Evolutionary conservation across 2,329 filamentous ascomycete species (phyloP), one percentile per base, ranked within the genome.

Genomic region (Colletotrichum godetiae): DNA sequence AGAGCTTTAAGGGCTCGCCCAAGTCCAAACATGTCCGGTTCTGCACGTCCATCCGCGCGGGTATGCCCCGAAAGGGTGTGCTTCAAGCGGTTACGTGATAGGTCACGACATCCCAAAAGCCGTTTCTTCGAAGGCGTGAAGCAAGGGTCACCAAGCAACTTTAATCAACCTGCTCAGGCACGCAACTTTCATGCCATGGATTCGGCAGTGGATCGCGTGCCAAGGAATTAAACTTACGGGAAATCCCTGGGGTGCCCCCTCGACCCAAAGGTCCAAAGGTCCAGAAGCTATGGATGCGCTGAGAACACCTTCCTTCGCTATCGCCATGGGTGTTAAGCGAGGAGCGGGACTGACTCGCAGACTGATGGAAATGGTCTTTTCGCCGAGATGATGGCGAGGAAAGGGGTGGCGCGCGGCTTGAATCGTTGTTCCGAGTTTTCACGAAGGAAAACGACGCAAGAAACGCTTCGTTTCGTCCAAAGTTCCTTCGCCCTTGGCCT

Each of bases 391-490:
- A 67, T 61, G 62, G 46, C 62, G 56, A 67, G 33, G 12, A n/a
- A 13, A 33, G 31, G 42, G n/a, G 19, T 42, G 46, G 31, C 55
- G 55, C 67, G 68, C 22, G 42, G 31, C 62, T 24, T 52, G 19
- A 37, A 10, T 5, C 22, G 33, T 7, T 46, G 35, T 59, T 55
- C 53, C 55, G 33, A 31, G 6, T 67, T 27, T 5, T 35, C n/a
- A 46, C 15, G 33, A 22, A 22, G 8, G 24, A 33, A 53, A 11
- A 49, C 42, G 29, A 33, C 68, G 42, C 42, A 66, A 42, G 27
- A 67, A 60, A 37, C 62, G 27, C 55, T 46, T 67, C 53, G 62
- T 67, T 71, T 71, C 62, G 68, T 71, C 62, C 56, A 55, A 67
- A 67, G 24, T 37, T 55, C 22, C 35, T 35, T 22, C 33, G 35